A percentile compares a stretch with the other conserved stretches of the same genome.
Evolutionary conservation across 345 rosid genomes (phyloP).

Genomic region (Nephelium lappaceum): DNA sequence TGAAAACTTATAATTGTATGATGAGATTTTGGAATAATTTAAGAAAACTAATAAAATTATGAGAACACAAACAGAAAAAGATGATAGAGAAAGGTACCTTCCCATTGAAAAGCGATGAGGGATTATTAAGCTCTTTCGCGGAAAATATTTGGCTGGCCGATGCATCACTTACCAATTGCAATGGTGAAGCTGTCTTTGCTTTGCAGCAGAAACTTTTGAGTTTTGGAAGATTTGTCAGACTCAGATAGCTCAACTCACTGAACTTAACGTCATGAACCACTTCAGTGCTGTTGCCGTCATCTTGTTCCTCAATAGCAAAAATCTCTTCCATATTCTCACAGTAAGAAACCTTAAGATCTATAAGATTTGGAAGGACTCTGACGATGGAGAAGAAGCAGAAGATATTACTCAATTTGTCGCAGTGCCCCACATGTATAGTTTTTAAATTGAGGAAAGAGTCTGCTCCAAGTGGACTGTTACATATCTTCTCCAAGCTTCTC

Average conservation of each 20-base stretch:
- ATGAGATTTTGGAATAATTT: no score
- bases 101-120: constrained; percentile 6
- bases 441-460: neutral
- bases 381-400: neutral
- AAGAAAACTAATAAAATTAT: neutral
- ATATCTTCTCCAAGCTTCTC: constrained; percentile 8
- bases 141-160: neutral
- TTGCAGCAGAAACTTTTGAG: neutral
- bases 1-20: no score
- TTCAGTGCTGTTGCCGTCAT: neutral
- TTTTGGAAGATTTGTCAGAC: neutral
- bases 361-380: neutral
- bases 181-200: neutral
- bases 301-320: neutral
- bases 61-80: neutral
- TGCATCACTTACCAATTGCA: neutral
- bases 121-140: neutral
- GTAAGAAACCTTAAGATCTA: neutral
- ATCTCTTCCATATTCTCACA: constrained; percentile 26
- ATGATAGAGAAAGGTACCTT: neutral
- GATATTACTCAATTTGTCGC: neutral
- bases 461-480: neutral
- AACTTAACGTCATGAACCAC: neutral
- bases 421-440: neutral
- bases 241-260: neutral